Base-by-base conservation (phyloP, 768 basidiomycete genomes). In the Polyporus arcularius region DNA sequence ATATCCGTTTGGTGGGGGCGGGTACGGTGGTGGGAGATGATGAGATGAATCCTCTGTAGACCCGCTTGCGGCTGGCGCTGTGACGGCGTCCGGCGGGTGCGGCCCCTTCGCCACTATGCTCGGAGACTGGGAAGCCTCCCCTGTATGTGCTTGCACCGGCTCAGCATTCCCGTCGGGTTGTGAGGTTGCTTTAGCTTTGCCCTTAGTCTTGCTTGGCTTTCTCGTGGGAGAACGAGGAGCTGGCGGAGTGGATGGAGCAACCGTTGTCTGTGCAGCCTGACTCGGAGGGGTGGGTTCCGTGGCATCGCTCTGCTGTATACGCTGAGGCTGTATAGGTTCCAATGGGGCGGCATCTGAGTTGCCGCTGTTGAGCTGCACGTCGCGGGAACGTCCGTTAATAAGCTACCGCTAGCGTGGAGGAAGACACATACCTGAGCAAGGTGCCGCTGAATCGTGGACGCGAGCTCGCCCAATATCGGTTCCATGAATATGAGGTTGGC, bases 1-100 rank as follows among this genome's bases (percentile, higher is more conserved):
- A 32, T 73, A 68, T 3, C 63, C 67, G 26, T 65, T 65, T 28
- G 57, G 52, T 32, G 69, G 67, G 26, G 72, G 67, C 56, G 43
- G 67, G 66, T 28, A 69, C 26, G 55, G 55, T 32, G 53, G 62
- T 7, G 31, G 53, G n/a, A 39, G 49, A 32, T 49, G 55, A 50
- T 31, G 43, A 2, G 35, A 2, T 35, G 35, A 11, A 35, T 35
- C 35, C 35, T 35, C 21, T 26, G 51, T 35, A 21, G 66, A 15
- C 4, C 43, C 21, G 32, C 52, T 16, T 41, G 50, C 52, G 7
- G 42, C 43, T 15, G 52, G 41, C 18, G 38, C 30, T 18, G 32
- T 35, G 47, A 39, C 21, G 5, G 21, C 21, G 11, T 35, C 4
- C 26, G 46, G 7, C 28, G 18, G 21, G 6, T 47, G 11, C 7